Evolutionary conservation across 2,329 filamentous ascomycete species (phyloP).

Genomic region (Microsporum audouinii): DNA sequence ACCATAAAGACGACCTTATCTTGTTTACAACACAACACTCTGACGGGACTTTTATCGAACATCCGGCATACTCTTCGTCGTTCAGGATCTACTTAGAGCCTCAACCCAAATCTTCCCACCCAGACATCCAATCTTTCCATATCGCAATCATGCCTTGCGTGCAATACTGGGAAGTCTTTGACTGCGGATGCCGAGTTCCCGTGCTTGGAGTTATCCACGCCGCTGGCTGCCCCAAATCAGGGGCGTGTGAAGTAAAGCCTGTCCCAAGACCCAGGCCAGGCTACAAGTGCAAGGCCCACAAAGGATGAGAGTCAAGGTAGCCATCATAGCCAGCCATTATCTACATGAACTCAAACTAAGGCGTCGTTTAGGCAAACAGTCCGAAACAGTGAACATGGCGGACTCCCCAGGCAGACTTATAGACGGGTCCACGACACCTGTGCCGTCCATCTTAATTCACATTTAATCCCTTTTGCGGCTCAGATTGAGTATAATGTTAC

Average conservation of each 20-base stretch:
- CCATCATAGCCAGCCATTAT: background rate
- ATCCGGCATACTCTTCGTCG: too few species aligned
- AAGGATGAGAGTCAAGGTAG: background rate
- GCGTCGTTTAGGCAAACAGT: slow-evolving; percentile 4
- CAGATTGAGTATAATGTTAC: slow-evolving; percentile 4
- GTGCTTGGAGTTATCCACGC: background rate
- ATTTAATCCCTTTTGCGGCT: slow-evolving; percentile 4
- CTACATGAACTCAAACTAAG: background rate
- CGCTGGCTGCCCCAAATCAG: background rate
- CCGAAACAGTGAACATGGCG: background rate
- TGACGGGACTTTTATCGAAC: too few species aligned
- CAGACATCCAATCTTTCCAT: background rate
- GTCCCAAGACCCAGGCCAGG: background rate
- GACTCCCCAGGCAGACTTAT: background rate
- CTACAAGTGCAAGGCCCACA: slow-evolving; percentile 1
- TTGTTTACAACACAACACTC: background rate
- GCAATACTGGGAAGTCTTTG: slow-evolving; percentile 13
- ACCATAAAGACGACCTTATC: background rate
- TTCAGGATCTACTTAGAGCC: background rate
- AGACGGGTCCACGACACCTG: background rate
- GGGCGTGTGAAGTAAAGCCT: background rate
- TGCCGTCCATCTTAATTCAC: background rate
- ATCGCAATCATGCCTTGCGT: slow-evolving; percentile 10
- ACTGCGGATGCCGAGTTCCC: slow-evolving; percentile 11
- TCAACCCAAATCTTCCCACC: background rate